Evolutionary conservation across 768 basidiomycete genomes (phyloP).

Genomic region (Amanita pallidorosea): DNA sequence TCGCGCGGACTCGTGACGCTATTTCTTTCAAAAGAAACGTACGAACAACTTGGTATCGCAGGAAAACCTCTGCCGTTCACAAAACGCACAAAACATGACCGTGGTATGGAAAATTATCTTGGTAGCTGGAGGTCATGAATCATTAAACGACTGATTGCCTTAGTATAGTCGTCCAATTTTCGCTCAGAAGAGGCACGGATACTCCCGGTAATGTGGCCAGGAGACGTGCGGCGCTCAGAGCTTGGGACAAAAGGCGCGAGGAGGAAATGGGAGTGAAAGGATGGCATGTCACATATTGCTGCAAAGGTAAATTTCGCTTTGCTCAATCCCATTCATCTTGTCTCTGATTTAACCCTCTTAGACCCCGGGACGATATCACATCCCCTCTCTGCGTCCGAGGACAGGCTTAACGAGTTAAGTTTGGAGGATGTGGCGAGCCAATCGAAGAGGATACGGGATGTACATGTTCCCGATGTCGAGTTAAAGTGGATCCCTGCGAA

Average conservation of each 20-base stretch:
- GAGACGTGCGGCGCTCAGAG: slow-evolving; percentile 26
- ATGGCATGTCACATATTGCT: slow-evolving; percentile 39
- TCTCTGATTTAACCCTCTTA: not conserved
- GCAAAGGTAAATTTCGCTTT: slow-evolving; percentile 11
- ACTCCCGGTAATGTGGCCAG: slow-evolving; percentile 25
- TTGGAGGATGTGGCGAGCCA: slow-evolving; percentile 16
- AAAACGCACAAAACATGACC: slow-evolving; percentile 33
- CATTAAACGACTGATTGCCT: not conserved
- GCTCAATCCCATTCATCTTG: not conserved
- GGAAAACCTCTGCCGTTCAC: slow-evolving; percentile 48
- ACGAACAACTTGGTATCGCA: slow-evolving; percentile 49
- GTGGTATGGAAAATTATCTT: slow-evolving; percentile 26
- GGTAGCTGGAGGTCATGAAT: not conserved
- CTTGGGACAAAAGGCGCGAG: slow-evolving; percentile 40
- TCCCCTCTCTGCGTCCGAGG: not conserved
- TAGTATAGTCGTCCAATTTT: slow-evolving; percentile 34
- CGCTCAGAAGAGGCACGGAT: slow-evolving; percentile 28
- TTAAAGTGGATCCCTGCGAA: not conserved
- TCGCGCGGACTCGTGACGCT: slow-evolving; percentile 48
- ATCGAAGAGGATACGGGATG: slow-evolving; percentile 17
- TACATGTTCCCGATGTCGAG: slow-evolving; percentile 28
- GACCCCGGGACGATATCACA: slow-evolving; percentile 13
- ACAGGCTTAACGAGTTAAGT: slow-evolving; percentile 4
- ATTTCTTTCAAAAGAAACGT: slow-evolving; percentile 43
- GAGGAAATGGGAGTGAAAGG: slow-evolving; percentile 14